Base-by-base conservation (phyloP, 1,284 basidiomycete genomes). In the Austroboletus rostrupii region DNA sequence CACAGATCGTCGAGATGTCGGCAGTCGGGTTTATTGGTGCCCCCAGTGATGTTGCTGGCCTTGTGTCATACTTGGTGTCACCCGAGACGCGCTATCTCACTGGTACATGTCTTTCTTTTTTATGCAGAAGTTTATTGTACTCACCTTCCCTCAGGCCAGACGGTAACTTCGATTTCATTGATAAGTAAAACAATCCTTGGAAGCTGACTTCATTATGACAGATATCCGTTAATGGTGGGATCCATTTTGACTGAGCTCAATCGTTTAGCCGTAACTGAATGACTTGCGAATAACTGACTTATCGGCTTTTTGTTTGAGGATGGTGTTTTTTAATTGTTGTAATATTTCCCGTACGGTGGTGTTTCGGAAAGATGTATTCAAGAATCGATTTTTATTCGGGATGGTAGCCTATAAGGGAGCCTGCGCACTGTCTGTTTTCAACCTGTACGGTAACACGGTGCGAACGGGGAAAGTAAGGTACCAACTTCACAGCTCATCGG, bases 51-150 rank as follows among this genome's bases (percentile, higher is more conserved):
- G 47, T 75, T 13, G 70, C 71, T 1, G 56, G 42, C 12, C 50
- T 71, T 0, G 72, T 72, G 16, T 61, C 69, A 10, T 75, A 67
- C 52, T 49, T 74, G 16, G 70, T 60, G 4, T 67, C 68, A 2
- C 64, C 64, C 1, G 68, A 61, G 31, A 61, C 72, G n/a, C 63
- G 59, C 49, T 66, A 68, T 35, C 45, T 74, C 37, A 73, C 70
- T 16, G 72, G 72, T 69, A 51, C 37, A 57, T 45, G 7, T 17
- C 8, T 21, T 21, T 26, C n/a, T n/a, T n/a, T n/a, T 37, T 12
- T 36, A 5, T 23, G 28, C 11, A 3, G 9, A 4, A 12, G 5
- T 26, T 46, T 29, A 26, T 17, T 2, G 21, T 8, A 13, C 42
- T 60, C 20, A 57, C 23, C 45, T 29, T 17, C 19, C 17, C 45